Percentiles rank a stretch among this genome's conserved stretches.
Conservation (phyloP, 2,329 filamentous ascomycete species). For the Colletotrichum musae region DNA sequence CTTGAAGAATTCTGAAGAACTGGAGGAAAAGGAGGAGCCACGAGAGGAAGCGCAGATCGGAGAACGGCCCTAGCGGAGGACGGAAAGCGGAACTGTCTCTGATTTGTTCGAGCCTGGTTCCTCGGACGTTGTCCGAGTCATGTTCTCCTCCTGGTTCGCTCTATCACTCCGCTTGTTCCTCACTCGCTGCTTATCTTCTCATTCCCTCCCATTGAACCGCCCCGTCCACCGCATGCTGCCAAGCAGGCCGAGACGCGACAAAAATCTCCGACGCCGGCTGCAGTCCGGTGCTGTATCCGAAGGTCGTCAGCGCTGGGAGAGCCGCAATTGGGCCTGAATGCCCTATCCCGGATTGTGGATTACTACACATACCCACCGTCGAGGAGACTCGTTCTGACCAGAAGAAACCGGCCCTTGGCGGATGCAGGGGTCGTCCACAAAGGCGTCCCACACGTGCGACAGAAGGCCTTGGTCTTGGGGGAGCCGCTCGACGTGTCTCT, state of each 20-base stretch:
- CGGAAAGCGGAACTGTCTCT: conserved; percentile 28
- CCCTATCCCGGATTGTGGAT: not conserved
- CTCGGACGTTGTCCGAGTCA: conserved; percentile 18
- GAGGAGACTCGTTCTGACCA: conserved; percentile 46
- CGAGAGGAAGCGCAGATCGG: not conserved
- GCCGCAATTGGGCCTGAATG: not conserved
- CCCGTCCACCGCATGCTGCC: conserved; percentile 43
- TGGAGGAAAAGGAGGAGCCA: no score
- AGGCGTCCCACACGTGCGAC: conserved; percentile 45
- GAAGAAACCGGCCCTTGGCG: conserved; percentile 44
- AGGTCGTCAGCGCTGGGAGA: conserved; percentile 32
- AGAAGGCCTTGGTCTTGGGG: conserved; percentile 47
- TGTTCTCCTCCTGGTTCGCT: not conserved
- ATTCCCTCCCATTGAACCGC: conserved; percentile 47
- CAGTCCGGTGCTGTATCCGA: conserved; percentile 42
- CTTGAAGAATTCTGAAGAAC: conserved; percentile 7
- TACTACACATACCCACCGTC: conserved; percentile 45
- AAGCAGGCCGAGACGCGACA: conserved; percentile 46
- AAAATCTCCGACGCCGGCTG: conserved; percentile 46
- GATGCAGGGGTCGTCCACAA: conserved; percentile 48
- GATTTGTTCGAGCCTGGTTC: conserved; percentile 15
- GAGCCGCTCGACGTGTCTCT: conserved; percentile 46
- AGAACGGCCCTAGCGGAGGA: not conserved
- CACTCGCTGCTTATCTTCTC: conserved; percentile 42
- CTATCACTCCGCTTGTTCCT: not conserved